Evolutionary conservation across 257 asterid species (phyloP).

Genomic region (Misopates orontium): DNA sequence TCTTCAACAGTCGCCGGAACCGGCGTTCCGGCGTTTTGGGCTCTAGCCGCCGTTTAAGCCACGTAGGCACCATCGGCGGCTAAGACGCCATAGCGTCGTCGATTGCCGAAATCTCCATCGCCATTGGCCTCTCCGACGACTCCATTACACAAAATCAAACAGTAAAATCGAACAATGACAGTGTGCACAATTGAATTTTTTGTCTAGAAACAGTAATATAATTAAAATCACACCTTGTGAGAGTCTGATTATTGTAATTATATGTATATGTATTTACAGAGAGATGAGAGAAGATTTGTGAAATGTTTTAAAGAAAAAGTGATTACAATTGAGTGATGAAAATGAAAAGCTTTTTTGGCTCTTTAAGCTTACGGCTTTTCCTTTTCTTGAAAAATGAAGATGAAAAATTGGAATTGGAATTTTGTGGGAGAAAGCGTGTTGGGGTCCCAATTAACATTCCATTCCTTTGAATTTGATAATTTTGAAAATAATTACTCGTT

Average conservation of each 20-base stretch:
- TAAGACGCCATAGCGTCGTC: slow-evolving; percentile 68
- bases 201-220: too few species aligned
- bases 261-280: neutral
- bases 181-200: too few species aligned
- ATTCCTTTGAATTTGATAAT: too few species aligned
- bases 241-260: neutral
- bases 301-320: slow-evolving; percentile 19
- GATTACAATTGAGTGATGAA: slow-evolving; percentile 25
- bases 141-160: slow-evolving; percentile 50
- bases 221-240: neutral
- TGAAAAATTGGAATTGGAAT: neutral
- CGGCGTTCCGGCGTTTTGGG: slow-evolving; percentile 54
- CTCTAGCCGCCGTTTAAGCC: slow-evolving; percentile 81
- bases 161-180: slow-evolving; percentile 2
- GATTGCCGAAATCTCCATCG: slow-evolving; percentile 77
- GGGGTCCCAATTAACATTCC: too few species aligned
- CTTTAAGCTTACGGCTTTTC: too few species aligned
- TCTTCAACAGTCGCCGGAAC: slow-evolving; percentile 75
- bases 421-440: neutral
- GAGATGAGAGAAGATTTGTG: neutral
- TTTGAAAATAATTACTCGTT: too few species aligned
- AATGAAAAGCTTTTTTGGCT: neutral
- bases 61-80: slow-evolving; percentile 76
- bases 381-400: too few species aligned
- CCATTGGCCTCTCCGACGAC: slow-evolving; percentile 71